Evolutionary conservation across 2,329 filamentous ascomycete species (phyloP), one percentile per base, ranked within the genome.

Genomic region (Incumbomyces delicatus): DNA sequence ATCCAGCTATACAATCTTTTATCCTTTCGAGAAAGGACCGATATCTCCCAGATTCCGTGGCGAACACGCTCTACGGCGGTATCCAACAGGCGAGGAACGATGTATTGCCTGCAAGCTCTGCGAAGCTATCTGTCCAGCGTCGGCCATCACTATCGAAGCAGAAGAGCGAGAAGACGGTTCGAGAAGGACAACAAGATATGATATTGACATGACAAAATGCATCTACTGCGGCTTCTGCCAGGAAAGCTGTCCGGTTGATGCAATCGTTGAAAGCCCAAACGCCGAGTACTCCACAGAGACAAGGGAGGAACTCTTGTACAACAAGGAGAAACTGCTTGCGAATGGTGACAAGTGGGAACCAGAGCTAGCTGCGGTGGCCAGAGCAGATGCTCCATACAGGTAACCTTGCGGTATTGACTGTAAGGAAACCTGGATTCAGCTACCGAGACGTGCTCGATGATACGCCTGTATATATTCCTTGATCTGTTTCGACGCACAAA

Each of bases 181-280:
- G 63, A 82, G 92, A 69, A 81, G 92, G 64, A 98, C 92, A 43
- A 95, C 90, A 50, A 82, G 90, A 65, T 98, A 98, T 72, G 92
- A 98, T 67, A 95, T 98, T 64, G 92, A 98, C 72, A 98, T 98
- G 92, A 96, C 92, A 63, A 98, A 98, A 78, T 98, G 92, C 74
- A 98, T 98, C 70, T 98, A 96, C 80, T 96, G 92, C 68, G 92
- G 92, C 43, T 94, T 94, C 74, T 96, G 92, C 79, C 90, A 95
- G 74, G 92, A 98, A 75, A 94, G 87, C 56, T 98, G 92, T 73
- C 92, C 92, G 37, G 92, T 98, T 46, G 92, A 98, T 70, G 92
- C 92, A 50, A 98, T 87, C 67, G 83, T 87, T 49, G 83, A 86
- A 66, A 77, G 77, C 29, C 80, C 82, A 45, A 86, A 86, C 59